These are phyloP conservation scores for Saccharomycopsis lassenensis DNA, from an alignment of 805 yeast genomes.

Conservation along the genomic window DNA sequence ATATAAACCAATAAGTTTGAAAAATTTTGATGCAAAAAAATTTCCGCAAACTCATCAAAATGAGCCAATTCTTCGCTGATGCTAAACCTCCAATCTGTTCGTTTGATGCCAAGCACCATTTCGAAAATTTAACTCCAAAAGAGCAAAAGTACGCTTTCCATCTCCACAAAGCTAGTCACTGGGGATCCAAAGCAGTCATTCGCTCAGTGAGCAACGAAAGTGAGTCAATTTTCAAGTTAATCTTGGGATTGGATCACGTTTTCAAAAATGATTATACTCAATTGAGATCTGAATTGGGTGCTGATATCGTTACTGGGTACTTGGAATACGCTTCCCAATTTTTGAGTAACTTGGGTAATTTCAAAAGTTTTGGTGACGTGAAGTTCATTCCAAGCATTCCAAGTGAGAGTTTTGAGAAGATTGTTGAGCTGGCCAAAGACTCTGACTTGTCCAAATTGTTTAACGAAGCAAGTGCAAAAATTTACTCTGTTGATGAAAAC, in stretches of 20 bases:
- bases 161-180: conserved; percentile 73
- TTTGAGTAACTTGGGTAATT: conserved; percentile 64
- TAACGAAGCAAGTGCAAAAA: conserved; percentile 32
- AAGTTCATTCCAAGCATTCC: conserved; percentile 67
- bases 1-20: too few relatives aligned
- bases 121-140: conserved; percentile 46
- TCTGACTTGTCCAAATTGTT: conserved; percentile 26
- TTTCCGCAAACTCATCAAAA: conserved; percentile 5
- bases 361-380: conserved; percentile 80
- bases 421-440: conserved; percentile 34
- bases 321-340: conserved; percentile 71
- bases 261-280: conserved; percentile 37
- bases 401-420: conserved; percentile 34
- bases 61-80: conserved; percentile 41
- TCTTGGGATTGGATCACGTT: conserved; percentile 45
- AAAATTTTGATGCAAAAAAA: too few relatives aligned
- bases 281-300: conserved; percentile 25
- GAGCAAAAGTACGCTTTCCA: conserved; percentile 74
- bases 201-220: conserved; percentile 78
- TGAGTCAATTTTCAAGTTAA: conserved; percentile 62
- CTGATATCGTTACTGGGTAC: conserved; percentile 33
- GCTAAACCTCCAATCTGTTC: conserved; percentile 59
- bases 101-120: conserved; percentile 57
- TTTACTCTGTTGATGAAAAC: conserved; percentile 41
- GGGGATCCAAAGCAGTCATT: conserved; percentile 69